These are phyloP conservation scores for Hawksworthiomyces lignivorus DNA, from an alignment of 2,329 filamentous ascomycete genomes.

Conservation along the genomic window DNA sequence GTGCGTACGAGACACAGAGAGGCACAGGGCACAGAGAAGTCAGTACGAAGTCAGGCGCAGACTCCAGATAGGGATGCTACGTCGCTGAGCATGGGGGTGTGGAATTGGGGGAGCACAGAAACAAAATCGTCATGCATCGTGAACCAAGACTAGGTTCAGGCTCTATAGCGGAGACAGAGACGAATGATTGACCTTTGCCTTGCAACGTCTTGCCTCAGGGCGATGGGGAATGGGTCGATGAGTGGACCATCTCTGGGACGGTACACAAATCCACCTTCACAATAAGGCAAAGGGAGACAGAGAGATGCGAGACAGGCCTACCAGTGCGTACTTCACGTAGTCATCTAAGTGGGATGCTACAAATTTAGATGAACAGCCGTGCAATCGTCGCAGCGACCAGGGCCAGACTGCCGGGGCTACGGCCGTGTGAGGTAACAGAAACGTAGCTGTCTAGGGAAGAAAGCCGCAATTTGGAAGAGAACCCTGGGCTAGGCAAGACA, in stretches of 20 bases:
- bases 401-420: too few relatives aligned
- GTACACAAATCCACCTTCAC: too few relatives aligned
- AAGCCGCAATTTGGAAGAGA: too few relatives aligned
- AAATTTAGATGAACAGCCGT: too few relatives aligned
- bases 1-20: not conserved
- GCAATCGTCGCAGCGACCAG: too few relatives aligned
- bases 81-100: too few relatives aligned
- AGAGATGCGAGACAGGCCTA: not conserved
- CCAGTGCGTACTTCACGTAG: not conserved
- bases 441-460: too few relatives aligned
- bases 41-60: too few relatives aligned
- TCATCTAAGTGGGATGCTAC: too few relatives aligned
- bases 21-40: not conserved
- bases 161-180: not conserved
- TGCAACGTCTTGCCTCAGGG: conserved; percentile 6
- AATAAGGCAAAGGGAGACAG: not conserved
- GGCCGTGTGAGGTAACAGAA: too few relatives aligned
- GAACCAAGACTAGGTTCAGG: not conserved
- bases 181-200: conserved; percentile 1
- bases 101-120: not conserved
- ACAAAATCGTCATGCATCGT: conserved; percentile 6
- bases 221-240: conserved; percentile 11
- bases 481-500: too few relatives aligned
- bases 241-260: conserved; percentile 2
- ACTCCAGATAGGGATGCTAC: too few relatives aligned